A percentile compares a stretch with the other conserved stretches of the same genome.
These are phyloP conservation scores for Mycosphaerella arachidis DNA, from an alignment of 2,329 filamentous ascomycete species.

Conservation along the genomic window DNA sequence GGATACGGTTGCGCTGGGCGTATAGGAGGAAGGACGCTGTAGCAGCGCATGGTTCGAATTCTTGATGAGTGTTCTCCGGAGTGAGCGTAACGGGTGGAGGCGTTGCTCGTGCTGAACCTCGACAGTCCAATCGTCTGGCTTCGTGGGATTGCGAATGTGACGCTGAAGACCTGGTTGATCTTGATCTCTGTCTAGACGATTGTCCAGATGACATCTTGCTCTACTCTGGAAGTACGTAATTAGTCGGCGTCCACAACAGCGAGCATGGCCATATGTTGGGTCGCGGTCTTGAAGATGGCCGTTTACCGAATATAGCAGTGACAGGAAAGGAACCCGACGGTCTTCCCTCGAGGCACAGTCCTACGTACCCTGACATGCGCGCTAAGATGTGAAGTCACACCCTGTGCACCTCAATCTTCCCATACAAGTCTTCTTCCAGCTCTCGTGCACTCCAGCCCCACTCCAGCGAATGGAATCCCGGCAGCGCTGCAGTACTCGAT, in stretches of 20 bases:
- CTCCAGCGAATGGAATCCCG: slow-evolving; percentile 21
- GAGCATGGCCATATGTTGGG: slow-evolving; percentile 22
- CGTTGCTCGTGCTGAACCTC: slow-evolving; percentile 17
- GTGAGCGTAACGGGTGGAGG: slow-evolving; percentile 44
- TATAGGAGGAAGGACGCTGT: slow-evolving; percentile 90
- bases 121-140: slow-evolving; percentile 6
- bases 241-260: slow-evolving; percentile 20
- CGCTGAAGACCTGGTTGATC: slow-evolving; percentile 29
- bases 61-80: slow-evolving; percentile 44
- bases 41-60: slow-evolving; percentile 83
- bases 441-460: slow-evolving; percentile 26
- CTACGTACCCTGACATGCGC: slow-evolving; percentile 34
- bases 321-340: slow-evolving; percentile 15
- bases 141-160: slow-evolving; percentile 31
- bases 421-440: slow-evolving; percentile 18
- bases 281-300: slow-evolving; percentile 20
- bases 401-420: slow-evolving; percentile 18
- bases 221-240: slow-evolving; percentile 20
- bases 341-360: slow-evolving; percentile 7
- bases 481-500: slow-evolving; percentile 27
- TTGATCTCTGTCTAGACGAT: slow-evolving; percentile 38
- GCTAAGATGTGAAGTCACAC: slow-evolving; percentile 29
- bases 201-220: slow-evolving; percentile 43
- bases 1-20: slow-evolving; percentile 72
- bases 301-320: slow-evolving; percentile 20